These are phyloP conservation scores for Hordeum marinum DNA, from an alignment of 176 grass and related monocot genomes.

Conservation along the genomic window DNA sequence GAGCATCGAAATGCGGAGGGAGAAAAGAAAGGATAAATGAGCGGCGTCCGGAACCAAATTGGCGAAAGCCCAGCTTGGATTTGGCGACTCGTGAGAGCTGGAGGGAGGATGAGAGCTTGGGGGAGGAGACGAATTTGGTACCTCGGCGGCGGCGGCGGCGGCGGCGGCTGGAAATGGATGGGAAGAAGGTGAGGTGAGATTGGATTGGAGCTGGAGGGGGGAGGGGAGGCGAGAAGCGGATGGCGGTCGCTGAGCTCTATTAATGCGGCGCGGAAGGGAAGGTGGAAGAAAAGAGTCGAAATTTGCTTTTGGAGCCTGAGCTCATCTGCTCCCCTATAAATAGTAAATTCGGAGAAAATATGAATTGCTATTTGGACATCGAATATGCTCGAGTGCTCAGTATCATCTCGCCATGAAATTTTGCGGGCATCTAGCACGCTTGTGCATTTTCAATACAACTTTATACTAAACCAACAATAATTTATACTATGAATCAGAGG, in stretches of 20 bases:
- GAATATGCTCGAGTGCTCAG: too few species aligned
- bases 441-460: too few species aligned
- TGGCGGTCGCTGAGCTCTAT: constrained; percentile 2
- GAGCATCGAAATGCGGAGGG: constrained; percentile 2
- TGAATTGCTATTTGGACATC: too few species aligned
- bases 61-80: neutral
- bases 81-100: neutral
- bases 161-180: neutral
- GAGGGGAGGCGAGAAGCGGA: neutral
- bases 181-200: neutral
- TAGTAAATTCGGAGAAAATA: too few species aligned
- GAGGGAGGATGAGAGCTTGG: neutral
- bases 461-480: too few species aligned
- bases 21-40: neutral
- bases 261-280: neutral
- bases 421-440: fast-evolving
- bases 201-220: neutral
- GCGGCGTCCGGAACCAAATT: neutral
- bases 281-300: neutral
- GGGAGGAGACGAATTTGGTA: neutral
- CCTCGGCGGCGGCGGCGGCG: neutral
- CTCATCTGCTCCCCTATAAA: too few species aligned
- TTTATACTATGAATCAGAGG: too few species aligned
- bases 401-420: too few species aligned
- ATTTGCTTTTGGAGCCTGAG: too few species aligned